phyloP scores from a whole-genome alignment of 2,329 filamentous ascomycete species.

The Pseudocercospora fijiensis region DNA sequence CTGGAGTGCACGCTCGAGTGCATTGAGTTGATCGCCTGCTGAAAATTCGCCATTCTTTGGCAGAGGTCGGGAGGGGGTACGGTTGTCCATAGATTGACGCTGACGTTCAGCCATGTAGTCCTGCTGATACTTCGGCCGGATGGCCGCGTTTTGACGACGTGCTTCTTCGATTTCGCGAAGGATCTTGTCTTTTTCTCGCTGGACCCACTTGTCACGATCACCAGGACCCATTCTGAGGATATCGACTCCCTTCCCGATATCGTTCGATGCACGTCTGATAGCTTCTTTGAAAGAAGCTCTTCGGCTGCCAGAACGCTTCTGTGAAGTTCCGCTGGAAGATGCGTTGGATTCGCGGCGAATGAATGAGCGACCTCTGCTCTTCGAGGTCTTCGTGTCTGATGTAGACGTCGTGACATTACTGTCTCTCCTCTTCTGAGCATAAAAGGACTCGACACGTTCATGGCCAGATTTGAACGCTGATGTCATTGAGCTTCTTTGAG shows the following conservation, averaged over 20 bases:
- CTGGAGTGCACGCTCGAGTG: constrained; percentile 8
- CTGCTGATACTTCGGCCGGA: constrained; percentile 14
- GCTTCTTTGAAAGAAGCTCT: constrained; percentile 13
- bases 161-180: constrained; percentile 11
- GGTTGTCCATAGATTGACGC: not conserved
- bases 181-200: constrained; percentile 9
- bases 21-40: not conserved
- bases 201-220: constrained; percentile 11
- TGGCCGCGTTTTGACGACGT: constrained; percentile 4
- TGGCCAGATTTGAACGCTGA: not conserved
- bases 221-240: constrained; percentile 12
- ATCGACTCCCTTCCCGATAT: not conserved
- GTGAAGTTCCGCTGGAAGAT: not conserved
- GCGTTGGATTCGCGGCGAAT: not conserved
- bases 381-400: not conserved
- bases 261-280: constrained; percentile 14
- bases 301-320: constrained; percentile 7
- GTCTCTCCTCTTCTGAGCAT: not conserved
- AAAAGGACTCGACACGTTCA: not conserved
- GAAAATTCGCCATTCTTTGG: constrained; percentile 1
- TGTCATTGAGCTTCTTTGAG: not conserved
- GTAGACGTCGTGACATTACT: not conserved
- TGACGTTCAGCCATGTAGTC: constrained; percentile 7
- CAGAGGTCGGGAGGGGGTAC: not conserved
- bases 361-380: not conserved